These are phyloP conservation scores for Gremmenia infestans DNA, from an alignment of 2,329 filamentous ascomycete species.

Conservation along the genomic window DNA sequence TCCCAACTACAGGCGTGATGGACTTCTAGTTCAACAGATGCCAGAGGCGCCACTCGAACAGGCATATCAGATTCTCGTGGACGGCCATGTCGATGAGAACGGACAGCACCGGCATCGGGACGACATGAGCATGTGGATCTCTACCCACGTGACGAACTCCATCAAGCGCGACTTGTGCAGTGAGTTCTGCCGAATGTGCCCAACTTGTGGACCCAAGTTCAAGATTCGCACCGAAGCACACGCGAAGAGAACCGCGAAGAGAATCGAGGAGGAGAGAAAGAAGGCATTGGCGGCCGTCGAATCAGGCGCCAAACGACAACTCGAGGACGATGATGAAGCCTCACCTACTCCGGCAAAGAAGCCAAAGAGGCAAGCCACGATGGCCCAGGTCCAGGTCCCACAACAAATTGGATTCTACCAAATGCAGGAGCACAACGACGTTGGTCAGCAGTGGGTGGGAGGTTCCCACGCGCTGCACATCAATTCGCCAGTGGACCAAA, in stretches of 20 bases:
- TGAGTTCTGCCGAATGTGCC: background rate
- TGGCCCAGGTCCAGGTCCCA: too few relatives aligned
- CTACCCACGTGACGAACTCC: background rate
- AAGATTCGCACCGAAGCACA: background rate
- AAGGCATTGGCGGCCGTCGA: background rate
- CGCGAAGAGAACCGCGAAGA: background rate
- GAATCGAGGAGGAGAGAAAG: background rate
- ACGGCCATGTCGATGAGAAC: background rate
- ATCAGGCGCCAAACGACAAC: background rate
- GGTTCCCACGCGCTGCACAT: too few relatives aligned
- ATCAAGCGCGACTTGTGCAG: background rate
- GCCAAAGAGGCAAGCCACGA: background rate
- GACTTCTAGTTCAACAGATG: background rate
- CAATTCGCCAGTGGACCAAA: too few relatives aligned
- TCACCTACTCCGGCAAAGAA: background rate
- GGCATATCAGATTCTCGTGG: background rate
- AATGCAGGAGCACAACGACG: too few relatives aligned
- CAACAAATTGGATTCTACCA: too few relatives aligned
- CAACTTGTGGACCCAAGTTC: background rate
- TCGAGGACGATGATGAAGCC: background rate
- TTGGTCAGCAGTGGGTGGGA: too few relatives aligned
- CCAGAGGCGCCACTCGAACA: background rate
- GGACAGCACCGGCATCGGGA: constrained; percentile 1
- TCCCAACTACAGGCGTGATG: too few relatives aligned
- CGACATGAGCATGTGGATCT: background rate